Evolutionary conservation across 164 flowering plant genomes (phyloP).

Genomic region (Amborella trichopoda): DNA sequence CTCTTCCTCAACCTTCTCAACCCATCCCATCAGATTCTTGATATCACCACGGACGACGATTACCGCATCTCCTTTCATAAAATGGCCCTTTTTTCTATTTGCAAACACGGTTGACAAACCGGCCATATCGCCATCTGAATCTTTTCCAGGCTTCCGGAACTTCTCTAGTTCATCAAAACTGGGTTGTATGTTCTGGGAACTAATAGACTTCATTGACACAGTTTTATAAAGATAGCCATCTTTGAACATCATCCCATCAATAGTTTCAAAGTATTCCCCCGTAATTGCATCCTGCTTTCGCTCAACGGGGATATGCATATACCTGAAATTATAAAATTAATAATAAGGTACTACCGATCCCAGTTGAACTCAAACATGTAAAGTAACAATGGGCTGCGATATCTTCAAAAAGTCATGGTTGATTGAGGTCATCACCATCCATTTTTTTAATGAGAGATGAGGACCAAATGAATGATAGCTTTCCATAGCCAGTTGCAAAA

Average conservation of each 20-base stretch:
- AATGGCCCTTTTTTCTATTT: conserved; percentile 89
- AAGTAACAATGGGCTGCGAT: no score
- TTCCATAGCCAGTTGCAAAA: no score
- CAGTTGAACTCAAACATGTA: no score
- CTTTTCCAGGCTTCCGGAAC: conserved; percentile 65
- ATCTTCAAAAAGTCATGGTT: no score
- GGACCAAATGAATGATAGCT: no score
- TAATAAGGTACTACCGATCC: no score
- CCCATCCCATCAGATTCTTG: conserved; percentile 82
- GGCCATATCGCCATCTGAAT: conserved; percentile 60
- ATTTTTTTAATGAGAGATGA: no score
- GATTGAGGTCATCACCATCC: no score
- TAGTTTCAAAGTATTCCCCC: conserved; percentile 64
- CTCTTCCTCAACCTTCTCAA: conserved; percentile 95
- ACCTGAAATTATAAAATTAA: conserved; percentile 32
- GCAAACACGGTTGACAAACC: conserved; percentile 72
- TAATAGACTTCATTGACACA: conserved; percentile 80
- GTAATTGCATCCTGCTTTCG: conserved; percentile 57
- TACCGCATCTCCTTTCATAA: conserved; percentile 92
- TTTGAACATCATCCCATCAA: conserved; percentile 66
- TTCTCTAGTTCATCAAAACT: conserved; percentile 94
- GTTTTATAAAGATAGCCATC: conserved; percentile 77
- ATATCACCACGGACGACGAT: conserved; percentile 86
- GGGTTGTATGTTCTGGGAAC: conserved; percentile 60
- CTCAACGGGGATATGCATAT: conserved; percentile 75